These are phyloP conservation scores for Carex parvula DNA, from an alignment of 176 grass and related monocot species.

Conservation along the genomic window DNA sequence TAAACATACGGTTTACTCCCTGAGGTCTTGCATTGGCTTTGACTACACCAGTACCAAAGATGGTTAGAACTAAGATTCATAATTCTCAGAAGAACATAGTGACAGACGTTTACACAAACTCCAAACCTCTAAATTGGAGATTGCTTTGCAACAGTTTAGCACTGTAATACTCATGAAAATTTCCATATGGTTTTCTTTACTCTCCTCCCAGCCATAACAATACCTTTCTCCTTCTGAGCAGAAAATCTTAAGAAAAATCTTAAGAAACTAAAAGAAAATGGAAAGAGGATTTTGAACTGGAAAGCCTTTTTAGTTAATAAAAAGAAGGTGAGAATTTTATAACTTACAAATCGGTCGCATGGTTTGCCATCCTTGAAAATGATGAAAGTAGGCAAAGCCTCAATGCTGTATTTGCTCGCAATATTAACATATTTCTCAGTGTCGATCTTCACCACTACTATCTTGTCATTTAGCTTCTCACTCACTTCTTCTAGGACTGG, in stretches of 20 bases:
- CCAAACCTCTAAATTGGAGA: background rate
- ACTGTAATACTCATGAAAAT: background rate
- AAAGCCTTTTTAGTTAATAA: conserved; percentile 13
- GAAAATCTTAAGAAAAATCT: background rate
- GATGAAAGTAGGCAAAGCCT: conserved; percentile 94
- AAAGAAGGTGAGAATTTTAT: background rate
- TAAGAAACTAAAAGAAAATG: background rate
- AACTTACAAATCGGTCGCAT: conserved; percentile 84
- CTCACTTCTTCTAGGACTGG: conserved; percentile 90
- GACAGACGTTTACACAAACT: background rate
- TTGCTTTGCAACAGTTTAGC: conserved; percentile 19
- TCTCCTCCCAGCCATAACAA: background rate
- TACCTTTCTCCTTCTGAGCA: background rate
- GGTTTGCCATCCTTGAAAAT: conserved; percentile 93
- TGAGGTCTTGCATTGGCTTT: too few relatives aligned
- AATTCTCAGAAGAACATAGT: background rate
- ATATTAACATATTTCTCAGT: conserved; percentile 93
- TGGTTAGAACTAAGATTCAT: background rate
- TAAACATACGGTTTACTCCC: too few relatives aligned
- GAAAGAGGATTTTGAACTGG: background rate
- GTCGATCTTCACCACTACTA: conserved; percentile 96
- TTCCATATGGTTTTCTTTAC: background rate
- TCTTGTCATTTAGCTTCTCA: conserved; percentile 76
- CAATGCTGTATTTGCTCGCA: conserved; percentile 58
- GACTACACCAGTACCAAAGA: background rate